phyloP scores from a whole-genome alignment of 495 filamentous ascomycete genomes.

The Penicillium goetzii region DNA sequence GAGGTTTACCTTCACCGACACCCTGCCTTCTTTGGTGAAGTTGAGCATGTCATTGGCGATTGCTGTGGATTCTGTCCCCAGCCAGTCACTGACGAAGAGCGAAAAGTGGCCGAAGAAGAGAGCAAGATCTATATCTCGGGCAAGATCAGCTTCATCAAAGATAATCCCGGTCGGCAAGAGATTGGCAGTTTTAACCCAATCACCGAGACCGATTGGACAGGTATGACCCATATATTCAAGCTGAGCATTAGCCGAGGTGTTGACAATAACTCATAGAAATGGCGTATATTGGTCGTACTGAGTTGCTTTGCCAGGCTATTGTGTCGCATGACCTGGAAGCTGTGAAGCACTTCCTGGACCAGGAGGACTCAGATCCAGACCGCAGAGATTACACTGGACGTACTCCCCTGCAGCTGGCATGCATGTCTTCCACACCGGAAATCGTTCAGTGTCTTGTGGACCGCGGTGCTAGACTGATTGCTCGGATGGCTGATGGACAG shows the following conservation, averaged over 20 bases:
- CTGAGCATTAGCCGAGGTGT: not conserved
- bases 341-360: slow-evolving; percentile 68
- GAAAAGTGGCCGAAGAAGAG: slow-evolving; percentile 69
- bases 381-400: slow-evolving; percentile 77
- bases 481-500: slow-evolving; percentile 74
- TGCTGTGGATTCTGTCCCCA: slow-evolving; percentile 79
- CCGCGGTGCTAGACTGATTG: slow-evolving; percentile 68
- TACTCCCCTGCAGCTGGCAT: slow-evolving; percentile 77
- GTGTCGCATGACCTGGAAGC: slow-evolving; percentile 66
- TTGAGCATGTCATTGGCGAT: slow-evolving; percentile 69
- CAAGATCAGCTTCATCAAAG: slow-evolving; percentile 68
- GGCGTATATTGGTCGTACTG: slow-evolving; percentile 74
- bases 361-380: slow-evolving; percentile 64
- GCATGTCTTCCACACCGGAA: slow-evolving; percentile 64
- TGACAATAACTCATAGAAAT: slow-evolving; percentile 41
- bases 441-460: slow-evolving; percentile 74
- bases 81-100: slow-evolving; percentile 69
- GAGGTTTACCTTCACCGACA: slow-evolving; percentile 77
- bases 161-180: slow-evolving; percentile 78
- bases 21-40: slow-evolving; percentile 71
- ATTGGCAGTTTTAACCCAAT: slow-evolving; percentile 76
- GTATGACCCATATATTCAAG: slow-evolving; percentile 46
- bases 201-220: slow-evolving; percentile 80
- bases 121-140: slow-evolving; percentile 73
- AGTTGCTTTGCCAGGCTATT: slow-evolving; percentile 70